Percentiles rank a stretch among this genome's conserved stretches.
These are phyloP conservation scores for Pestalotiopsis fici DNA, from an alignment of 2,329 filamentous ascomycete species.

Conservation along the genomic window DNA sequence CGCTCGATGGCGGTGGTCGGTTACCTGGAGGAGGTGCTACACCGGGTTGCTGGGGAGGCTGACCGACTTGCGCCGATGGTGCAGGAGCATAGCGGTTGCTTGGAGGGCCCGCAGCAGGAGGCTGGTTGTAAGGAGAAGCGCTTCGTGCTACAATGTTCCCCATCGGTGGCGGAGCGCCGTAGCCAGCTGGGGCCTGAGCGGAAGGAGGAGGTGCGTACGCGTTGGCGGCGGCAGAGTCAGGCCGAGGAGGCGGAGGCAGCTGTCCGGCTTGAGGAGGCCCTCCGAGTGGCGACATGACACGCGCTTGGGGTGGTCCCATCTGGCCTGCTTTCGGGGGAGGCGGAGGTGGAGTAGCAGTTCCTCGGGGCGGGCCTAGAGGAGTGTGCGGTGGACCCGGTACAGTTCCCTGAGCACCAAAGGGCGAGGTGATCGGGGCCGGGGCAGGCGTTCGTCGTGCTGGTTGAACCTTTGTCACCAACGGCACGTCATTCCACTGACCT, in stretches of 20 bases:
- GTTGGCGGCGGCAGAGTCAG: slow-evolving; percentile 60
- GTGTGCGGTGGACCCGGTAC: slow-evolving; percentile 53
- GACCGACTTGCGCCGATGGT: slow-evolving; percentile 52
- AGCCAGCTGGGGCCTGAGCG: slow-evolving; percentile 31
- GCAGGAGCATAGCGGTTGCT: slow-evolving; percentile 76
- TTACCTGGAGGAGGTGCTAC: slow-evolving; percentile 34
- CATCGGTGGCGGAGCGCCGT: slow-evolving; percentile 48
- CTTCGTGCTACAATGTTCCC: slow-evolving; percentile 62
- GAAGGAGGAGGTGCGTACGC: slow-evolving; percentile 65
- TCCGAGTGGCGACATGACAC: slow-evolving; percentile 71
- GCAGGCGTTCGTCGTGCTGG: slow-evolving; percentile 75
- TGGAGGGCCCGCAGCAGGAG: slow-evolving; percentile 69
- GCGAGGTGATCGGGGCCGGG: slow-evolving; percentile 68
- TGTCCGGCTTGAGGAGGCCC: slow-evolving; percentile 54
- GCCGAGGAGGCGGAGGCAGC: slow-evolving; percentile 43
- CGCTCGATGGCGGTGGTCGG: slow-evolving; percentile 47
- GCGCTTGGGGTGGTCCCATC: slow-evolving; percentile 63
- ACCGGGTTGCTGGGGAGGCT: slow-evolving; percentile 35
- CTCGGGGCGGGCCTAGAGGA: slow-evolving; percentile 60
- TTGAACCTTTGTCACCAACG: slow-evolving; percentile 77
- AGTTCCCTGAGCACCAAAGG: slow-evolving; percentile 70
- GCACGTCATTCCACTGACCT: slow-evolving; percentile 93
- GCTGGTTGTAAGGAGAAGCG: slow-evolving; percentile 83
- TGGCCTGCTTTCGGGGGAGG: slow-evolving; percentile 71
- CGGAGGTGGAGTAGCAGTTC: slow-evolving; percentile 71